Evolutionary conservation across 257 asterid species (phyloP).

Genomic region (Ocimum tenuiflorum): DNA sequence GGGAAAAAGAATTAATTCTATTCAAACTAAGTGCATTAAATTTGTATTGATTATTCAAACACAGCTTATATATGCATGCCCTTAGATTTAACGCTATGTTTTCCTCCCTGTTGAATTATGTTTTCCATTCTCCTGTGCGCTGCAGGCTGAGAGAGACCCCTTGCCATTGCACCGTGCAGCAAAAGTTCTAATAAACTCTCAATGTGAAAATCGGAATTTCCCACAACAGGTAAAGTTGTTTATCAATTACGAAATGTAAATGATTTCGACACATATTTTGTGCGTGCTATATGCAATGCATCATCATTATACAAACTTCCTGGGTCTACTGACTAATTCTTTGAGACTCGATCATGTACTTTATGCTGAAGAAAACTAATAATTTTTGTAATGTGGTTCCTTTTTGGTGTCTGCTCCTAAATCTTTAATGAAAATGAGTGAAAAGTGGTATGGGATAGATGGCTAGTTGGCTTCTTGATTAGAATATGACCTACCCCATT

Average conservation of each 20-base stretch:
- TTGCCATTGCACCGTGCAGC: conserved; percentile 83
- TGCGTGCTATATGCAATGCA: neutral
- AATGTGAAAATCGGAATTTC: conserved; percentile 81
- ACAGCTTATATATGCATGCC: neutral
- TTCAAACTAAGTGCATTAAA: neutral
- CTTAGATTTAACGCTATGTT: neutral
- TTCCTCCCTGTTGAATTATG: neutral
- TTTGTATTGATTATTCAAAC: neutral
- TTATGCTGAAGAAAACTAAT: neutral
- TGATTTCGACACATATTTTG: neutral
- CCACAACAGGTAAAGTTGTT: conserved; percentile 72
- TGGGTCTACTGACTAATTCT: neutral
- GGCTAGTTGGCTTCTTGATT: too few species aligned
- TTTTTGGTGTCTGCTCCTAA: neutral
- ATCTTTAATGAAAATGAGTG: neutral
- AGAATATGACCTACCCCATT: neutral
- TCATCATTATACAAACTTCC: neutral
- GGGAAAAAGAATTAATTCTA: neutral
- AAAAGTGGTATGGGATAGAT: neutral
- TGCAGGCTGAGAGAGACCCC: conserved; percentile 83
- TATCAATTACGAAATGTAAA: neutral
- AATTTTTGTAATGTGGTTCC: neutral
- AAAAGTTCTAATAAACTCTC: conserved; percentile 73
- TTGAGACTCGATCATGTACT: neutral
- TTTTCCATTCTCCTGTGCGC: conserved; percentile 8